Percentiles rank a stretch among this genome's conserved stretches.
phyloP scores from a whole-genome alignment of 257 asterid genomes.

The Jaltomata sinuosa region DNA sequence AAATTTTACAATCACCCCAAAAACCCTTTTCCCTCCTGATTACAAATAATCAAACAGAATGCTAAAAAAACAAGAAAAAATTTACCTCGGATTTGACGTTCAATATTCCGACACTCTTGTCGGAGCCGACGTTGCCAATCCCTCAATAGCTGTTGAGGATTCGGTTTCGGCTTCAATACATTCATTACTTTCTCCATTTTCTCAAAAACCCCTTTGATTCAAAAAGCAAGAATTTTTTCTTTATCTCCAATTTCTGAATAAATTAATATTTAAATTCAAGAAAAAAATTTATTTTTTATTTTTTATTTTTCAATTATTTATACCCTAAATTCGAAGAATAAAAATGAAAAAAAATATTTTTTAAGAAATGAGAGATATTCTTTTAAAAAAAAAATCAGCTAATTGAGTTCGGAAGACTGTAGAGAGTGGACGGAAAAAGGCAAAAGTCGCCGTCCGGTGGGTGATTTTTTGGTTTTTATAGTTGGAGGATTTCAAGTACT shows the following conservation, averaged over 20 bases:
- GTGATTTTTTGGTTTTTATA: not conserved
- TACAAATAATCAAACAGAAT: not conserved
- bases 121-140: constrained; percentile 99
- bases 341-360: not conserved
- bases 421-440: not conserved
- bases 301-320: not conserved
- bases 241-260: not conserved
- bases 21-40: not conserved
- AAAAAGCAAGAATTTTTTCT: not conserved
- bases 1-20: not conserved
- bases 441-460: not conserved
- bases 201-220: not conserved
- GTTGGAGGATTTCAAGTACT: not conserved
- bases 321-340: not conserved
- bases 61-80: not conserved
- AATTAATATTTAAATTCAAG: no score
- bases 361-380: no score
- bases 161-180: constrained; percentile 73
- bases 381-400: no score
- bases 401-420: no score
- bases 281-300: no score
- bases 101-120: constrained; percentile 84
- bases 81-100: constrained; percentile 90
- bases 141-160: constrained; percentile 74
- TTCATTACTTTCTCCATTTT: constrained; percentile 71